phyloP scores from a whole-genome alignment of 352 stramenopile species.

The Pythium aristosporum region DNA sequence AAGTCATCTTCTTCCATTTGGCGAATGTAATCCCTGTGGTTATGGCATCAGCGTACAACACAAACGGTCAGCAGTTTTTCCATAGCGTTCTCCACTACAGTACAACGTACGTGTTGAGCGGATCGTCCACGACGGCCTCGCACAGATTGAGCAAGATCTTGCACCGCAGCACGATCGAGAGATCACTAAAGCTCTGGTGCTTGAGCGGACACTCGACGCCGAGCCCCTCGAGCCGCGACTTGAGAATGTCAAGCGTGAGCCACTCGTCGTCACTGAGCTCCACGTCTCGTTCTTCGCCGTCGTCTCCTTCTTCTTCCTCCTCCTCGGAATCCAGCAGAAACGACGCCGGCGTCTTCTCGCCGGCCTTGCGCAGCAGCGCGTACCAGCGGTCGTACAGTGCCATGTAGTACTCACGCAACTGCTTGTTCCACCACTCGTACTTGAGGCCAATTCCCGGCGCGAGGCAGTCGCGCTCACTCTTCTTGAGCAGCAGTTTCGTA shows the following conservation, averaged over 20 bases:
- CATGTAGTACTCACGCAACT: conserved; percentile 81
- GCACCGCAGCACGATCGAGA: conserved; percentile 70
- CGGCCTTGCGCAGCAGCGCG: conserved; percentile 67
- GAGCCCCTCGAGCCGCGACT: conserved; percentile 32
- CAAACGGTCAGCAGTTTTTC: not conserved
- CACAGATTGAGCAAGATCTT: conserved; percentile 83
- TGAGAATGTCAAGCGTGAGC: conserved; percentile 33
- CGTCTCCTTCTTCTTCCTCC: conserved; percentile 28
- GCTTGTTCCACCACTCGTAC: conserved; percentile 90
- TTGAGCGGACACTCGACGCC: conserved; percentile 38
- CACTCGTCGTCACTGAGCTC: conserved; percentile 82
- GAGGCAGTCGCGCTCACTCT: conserved; percentile 78
- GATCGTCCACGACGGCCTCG: conserved; percentile 78
- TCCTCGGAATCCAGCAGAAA: conserved; percentile 65
- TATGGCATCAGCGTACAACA: not conserved
- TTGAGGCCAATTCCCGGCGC: conserved; percentile 74
- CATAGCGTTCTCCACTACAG: not conserved
- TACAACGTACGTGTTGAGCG: conserved; percentile 59
- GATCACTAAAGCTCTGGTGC: conserved; percentile 73
- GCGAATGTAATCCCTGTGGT: conserved; percentile 68
- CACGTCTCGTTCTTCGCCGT: conserved; percentile 49
- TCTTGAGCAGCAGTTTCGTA: conserved; percentile 82
- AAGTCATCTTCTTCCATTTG: conserved; percentile 88
- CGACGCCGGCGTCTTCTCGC: conserved; percentile 58
- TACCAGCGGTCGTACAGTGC: conserved; percentile 84